A percentile compares a stretch with the other conserved stretches of the same genome.
phyloP scores from a whole-genome alignment of 306 rosid genomes.

The Cicer cuneatum region DNA sequence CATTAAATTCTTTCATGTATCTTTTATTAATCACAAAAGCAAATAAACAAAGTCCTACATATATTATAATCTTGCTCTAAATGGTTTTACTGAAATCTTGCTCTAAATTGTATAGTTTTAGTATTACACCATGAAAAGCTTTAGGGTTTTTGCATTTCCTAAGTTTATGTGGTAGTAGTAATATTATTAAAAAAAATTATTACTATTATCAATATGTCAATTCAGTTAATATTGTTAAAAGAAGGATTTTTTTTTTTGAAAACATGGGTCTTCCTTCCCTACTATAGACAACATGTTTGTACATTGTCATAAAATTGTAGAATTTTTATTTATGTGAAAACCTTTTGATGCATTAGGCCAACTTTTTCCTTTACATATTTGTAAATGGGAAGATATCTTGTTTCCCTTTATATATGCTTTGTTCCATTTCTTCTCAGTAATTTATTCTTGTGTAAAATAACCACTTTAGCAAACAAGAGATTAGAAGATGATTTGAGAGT shows the following conservation, averaged over 20 bases:
- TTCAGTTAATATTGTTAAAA: neutral
- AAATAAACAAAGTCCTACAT: conserved; percentile 23
- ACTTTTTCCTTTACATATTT: conserved; percentile 13
- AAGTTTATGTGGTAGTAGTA: conserved; percentile 19
- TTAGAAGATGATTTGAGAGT: conserved; percentile 22
- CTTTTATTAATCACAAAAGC: conserved; percentile 14
- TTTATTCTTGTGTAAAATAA: conserved; percentile 8
- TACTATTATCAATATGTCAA: conserved; percentile 1
- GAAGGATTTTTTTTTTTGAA: conserved; percentile 1
- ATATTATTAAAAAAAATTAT: neutral
- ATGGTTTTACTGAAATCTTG: conserved; percentile 25
- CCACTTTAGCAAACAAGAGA: conserved; percentile 29
- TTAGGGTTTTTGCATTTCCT: conserved; percentile 16
- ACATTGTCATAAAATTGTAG: neutral
- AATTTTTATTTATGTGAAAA: conserved; percentile 18
- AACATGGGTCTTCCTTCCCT: neutral
- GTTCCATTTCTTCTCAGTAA: conserved; percentile 1
- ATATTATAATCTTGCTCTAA: conserved; percentile 24
- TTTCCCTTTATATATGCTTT: conserved; percentile 10
- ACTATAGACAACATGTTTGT: conserved; percentile 22
- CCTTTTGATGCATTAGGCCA: conserved; percentile 21
- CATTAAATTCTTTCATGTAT: neutral
- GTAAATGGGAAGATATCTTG: conserved; percentile 12
- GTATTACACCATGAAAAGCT: neutral
- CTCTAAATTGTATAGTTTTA: conserved; percentile 15